Percentiles rank a stretch among this genome's conserved stretches.
phyloP scores from a whole-genome alignment of 805 yeast genomes.

The Metschnikowia drakensbergensis region DNA sequence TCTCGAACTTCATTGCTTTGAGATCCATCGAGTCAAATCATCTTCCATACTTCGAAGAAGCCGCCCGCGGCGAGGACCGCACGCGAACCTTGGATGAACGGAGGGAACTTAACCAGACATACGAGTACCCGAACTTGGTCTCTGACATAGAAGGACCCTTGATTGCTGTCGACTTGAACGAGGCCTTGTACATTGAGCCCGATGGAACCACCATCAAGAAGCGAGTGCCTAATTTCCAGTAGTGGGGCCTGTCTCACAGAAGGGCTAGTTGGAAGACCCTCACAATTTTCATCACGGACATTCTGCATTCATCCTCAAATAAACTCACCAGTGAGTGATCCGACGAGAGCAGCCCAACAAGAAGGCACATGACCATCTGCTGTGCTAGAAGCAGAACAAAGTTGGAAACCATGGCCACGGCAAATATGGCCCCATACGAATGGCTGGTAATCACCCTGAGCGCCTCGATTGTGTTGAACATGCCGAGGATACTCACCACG shows the following conservation, averaged over 20 bases:
- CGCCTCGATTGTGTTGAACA: slow-evolving; percentile 64
- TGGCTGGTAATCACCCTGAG: slow-evolving; percentile 11
- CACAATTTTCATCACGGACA: not conserved
- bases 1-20: slow-evolving; percentile 81
- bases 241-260: not conserved
- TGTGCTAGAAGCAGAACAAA: slow-evolving; percentile 10
- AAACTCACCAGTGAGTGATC: slow-evolving; percentile 1
- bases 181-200: slow-evolving; percentile 26
- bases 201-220: slow-evolving; percentile 31
- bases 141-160: slow-evolving; percentile 81
- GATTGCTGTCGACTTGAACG: slow-evolving; percentile 59
- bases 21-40: slow-evolving; percentile 63
- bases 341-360: slow-evolving; percentile 6
- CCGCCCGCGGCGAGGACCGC: slow-evolving; percentile 12
- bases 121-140: slow-evolving; percentile 72
- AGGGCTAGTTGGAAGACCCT: not conserved
- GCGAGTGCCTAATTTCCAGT: slow-evolving; percentile 12
- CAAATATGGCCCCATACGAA: slow-evolving; percentile 8
- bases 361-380: slow-evolving; percentile 9
- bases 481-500: slow-evolving; percentile 57
- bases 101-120: slow-evolving; percentile 66
- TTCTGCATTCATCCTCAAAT: slow-evolving; percentile 7
- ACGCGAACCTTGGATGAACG: slow-evolving; percentile 70
- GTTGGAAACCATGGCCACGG: slow-evolving; percentile 7
- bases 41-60: slow-evolving; percentile 14